Percentiles rank a stretch among this genome's conserved stretches.
Evolutionary conservation across 1,284 basidiomycete genomes (phyloP).

Genomic region (Butyriboletus appendiculatus): DNA sequence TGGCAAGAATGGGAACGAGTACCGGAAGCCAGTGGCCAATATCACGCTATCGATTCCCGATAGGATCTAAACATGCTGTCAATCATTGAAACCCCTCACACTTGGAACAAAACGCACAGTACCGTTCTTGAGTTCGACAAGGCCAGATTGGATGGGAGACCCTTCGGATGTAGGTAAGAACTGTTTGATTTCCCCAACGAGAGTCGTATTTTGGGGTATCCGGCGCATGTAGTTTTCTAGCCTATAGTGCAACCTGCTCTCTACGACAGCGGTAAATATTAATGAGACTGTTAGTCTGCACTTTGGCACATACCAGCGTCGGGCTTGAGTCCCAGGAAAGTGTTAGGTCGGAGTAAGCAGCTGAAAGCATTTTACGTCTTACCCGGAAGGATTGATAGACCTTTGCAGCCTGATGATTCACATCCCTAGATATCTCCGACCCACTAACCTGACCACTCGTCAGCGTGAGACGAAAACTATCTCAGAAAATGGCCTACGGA

Average conservation of each 20-base stretch:
- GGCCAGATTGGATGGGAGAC: slow-evolving; percentile 6
- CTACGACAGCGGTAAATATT: not conserved
- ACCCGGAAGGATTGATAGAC: slow-evolving; percentile 11
- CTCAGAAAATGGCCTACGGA: not conserved
- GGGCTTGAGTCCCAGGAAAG: not conserved
- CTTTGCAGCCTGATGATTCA: slow-evolving; percentile 1
- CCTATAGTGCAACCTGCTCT: not conserved
- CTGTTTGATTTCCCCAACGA: slow-evolving; percentile 5
- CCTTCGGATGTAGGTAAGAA: slow-evolving; percentile 4
- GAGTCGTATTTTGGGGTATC: slow-evolving; percentile 8
- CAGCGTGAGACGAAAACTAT: not conserved
- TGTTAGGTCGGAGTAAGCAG: not conserved
- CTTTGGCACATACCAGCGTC: slow-evolving; percentile 1
- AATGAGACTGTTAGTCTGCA: not conserved
- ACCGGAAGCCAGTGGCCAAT: slow-evolving; percentile 6
- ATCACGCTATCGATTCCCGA: slow-evolving; percentile 9
- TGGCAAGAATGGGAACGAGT: slow-evolving; percentile 13
- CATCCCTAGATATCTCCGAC: slow-evolving; percentile 8
- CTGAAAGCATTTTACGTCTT: not conserved
- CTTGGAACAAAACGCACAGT: not conserved
- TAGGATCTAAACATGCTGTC: not conserved
- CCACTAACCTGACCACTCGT: slow-evolving; percentile 5
- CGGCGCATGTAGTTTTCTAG: slow-evolving; percentile 1
- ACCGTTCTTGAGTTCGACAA: slow-evolving; percentile 10
- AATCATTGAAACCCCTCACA: not conserved